Conservation (phyloP, 2,329 filamentous ascomycete genomes). For the Metarhizium humberi region DNA sequence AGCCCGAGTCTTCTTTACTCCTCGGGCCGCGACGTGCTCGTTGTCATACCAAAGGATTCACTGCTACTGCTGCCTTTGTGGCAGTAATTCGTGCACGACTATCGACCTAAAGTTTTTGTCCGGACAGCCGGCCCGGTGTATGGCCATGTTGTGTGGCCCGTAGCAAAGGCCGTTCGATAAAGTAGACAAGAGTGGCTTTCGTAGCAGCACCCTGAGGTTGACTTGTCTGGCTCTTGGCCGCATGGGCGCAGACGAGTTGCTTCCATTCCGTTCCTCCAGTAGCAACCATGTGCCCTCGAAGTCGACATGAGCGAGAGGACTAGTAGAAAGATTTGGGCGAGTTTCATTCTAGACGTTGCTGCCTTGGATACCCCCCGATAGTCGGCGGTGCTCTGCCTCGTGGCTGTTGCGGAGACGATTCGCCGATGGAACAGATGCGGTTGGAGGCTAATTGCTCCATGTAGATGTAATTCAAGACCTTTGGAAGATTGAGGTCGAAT, state of each 20-base stretch:
- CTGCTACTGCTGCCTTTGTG: not conserved
- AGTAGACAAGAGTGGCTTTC: not conserved
- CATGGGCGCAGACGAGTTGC: not conserved
- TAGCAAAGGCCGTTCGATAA: constrained; percentile 2
- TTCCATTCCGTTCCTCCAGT: not conserved
- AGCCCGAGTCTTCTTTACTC: not conserved
- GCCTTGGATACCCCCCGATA: too few relatives aligned
- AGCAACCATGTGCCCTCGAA: not conserved
- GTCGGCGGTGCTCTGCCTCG: too few relatives aligned
- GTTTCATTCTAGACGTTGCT: too few relatives aligned
- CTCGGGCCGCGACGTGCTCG: not conserved
- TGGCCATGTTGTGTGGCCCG: not conserved
- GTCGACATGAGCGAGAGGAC: not conserved
- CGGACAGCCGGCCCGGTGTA: not conserved
- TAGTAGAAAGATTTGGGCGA: too few relatives aligned
- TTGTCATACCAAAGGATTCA: not conserved
- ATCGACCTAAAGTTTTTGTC: not conserved
- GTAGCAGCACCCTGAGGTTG: constrained; percentile 1
- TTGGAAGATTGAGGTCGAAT: too few relatives aligned
- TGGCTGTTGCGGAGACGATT: too few relatives aligned
- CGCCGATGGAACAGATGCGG: too few relatives aligned
- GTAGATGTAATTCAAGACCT: too few relatives aligned
- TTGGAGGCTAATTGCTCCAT: too few relatives aligned
- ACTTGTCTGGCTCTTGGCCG: not conserved
- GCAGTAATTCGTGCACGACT: constrained; percentile 1